Base-by-base conservation (phyloP, 1,139 yeast species). In the Protomyces gravidus region DNA sequence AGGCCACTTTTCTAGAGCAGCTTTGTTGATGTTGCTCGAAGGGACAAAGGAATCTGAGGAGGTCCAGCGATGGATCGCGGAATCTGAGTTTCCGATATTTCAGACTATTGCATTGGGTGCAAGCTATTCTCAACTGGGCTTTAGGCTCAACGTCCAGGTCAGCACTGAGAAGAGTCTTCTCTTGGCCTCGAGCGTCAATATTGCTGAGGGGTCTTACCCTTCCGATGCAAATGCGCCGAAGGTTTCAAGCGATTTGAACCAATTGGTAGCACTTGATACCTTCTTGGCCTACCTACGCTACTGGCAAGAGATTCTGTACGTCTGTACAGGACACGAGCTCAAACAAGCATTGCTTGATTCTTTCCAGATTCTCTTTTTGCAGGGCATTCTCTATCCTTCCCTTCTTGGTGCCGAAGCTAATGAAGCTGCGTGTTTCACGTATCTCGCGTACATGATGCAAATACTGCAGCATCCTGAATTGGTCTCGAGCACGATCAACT, bases 1-100 rank as follows among this genome's bases (percentile, higher is more conserved):
- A 0, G 74, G 74, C 13, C 71, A 69, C 25, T 66, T 64, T 46
- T 66, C 72, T 2, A 65, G 73, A n/a, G 68, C 68, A 2, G 71
- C 71, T 2, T 47, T 71, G 21, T 59, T 71, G 21, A 67, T 67
- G 55, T 62, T 71, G 48, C 63, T 71, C 11, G 71, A 68, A 42
- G 61, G 65, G 9, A 65, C 70, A 1, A 62, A 66, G 2, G 55
- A 61, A 4, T 65, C 66, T 2, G 61, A 65, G 5, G 58, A 55
- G 17, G 64, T 70, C 13, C 71, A 67, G 46, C 42, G 57, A 5
- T 69, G 72, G 72, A 63, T 70, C 5, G 42, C 68, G 2, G 61
- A 65, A 21, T 28, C 39, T 15, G 28, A 27, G 13, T 15, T 21
- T 19, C 56, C 63, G 13, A 60, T n/a, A 5, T n/a, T 3, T 19